Conservation (phyloP, 306 rosid species). For the peach (Prunus persica) region Prunus_persica_NCBIv2 NC_034009.1:47307501-47308000, state of each 20-base stretch:
- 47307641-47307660: slow-evolving; percentile 4
- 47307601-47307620: neutral
- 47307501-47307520: slow-evolving; percentile 17
- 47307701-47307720: too few relatives aligned
- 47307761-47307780: neutral
- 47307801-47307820: neutral
- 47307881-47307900: neutral
- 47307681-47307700: too few relatives aligned
- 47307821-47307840: neutral
- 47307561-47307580: slow-evolving; percentile 29
- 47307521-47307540: slow-evolving; percentile 47
- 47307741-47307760: neutral
- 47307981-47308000: neutral
- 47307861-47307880: neutral
- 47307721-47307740: neutral
- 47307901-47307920: neutral
- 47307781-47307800: neutral
- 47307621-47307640: neutral
- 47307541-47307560: slow-evolving; percentile 39
- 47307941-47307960: neutral
- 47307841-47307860: neutral
- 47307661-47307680: neutral
- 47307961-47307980: neutral
- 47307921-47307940: neutral
- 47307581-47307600: neutral